Conservation (phyloP, 345 rosid species). For the Hirschfeldia incana region DNA sequence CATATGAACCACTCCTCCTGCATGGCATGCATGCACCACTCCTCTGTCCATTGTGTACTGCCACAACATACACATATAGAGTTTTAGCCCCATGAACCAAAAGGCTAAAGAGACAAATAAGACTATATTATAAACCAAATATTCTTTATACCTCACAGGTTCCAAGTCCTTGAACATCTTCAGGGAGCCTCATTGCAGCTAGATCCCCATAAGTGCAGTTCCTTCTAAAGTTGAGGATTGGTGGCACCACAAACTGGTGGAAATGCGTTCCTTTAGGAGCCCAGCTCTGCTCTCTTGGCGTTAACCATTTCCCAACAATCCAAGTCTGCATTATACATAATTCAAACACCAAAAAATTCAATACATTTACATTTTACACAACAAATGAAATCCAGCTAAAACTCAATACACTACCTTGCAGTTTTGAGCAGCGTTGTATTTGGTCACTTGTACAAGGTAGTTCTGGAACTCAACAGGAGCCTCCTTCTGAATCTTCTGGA, state of each 20-base stretch:
- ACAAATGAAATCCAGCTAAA: not conserved
- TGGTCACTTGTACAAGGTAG: conserved; percentile 87
- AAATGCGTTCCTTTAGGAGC: conserved; percentile 92
- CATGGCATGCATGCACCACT: conserved; percentile 97
- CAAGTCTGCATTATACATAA: conserved; percentile 56
- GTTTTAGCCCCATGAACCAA: not conserved
- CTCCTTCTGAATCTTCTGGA: conserved; percentile 81
- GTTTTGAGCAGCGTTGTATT: conserved; percentile 81
- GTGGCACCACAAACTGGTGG: conserved; percentile 98
- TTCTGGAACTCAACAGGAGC: conserved; percentile 77
- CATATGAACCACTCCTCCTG: conserved; percentile 92
- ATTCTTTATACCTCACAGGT: conserved; percentile 68
- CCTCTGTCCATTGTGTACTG: conserved; percentile 99
- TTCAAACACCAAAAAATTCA: not conserved
- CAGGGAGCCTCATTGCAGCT: conserved; percentile 94
- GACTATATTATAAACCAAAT: not conserved
- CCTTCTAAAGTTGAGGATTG: conserved; percentile 68
- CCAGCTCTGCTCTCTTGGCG: conserved; percentile 88
- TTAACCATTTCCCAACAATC: conserved; percentile 98
- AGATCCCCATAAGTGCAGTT: conserved; percentile 93
- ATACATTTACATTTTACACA: conserved; percentile 5
- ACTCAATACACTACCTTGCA: conserved; percentile 60
- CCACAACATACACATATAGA: conserved; percentile 20
- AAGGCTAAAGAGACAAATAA: not conserved
- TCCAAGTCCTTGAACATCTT: conserved; percentile 89